A percentile compares a stretch with the other conserved stretches of the same genome.
These are phyloP conservation scores for Leucosporidium yakuticum DNA, from an alignment of 768 basidiomycete genomes.

Conservation along the genomic window DNA sequence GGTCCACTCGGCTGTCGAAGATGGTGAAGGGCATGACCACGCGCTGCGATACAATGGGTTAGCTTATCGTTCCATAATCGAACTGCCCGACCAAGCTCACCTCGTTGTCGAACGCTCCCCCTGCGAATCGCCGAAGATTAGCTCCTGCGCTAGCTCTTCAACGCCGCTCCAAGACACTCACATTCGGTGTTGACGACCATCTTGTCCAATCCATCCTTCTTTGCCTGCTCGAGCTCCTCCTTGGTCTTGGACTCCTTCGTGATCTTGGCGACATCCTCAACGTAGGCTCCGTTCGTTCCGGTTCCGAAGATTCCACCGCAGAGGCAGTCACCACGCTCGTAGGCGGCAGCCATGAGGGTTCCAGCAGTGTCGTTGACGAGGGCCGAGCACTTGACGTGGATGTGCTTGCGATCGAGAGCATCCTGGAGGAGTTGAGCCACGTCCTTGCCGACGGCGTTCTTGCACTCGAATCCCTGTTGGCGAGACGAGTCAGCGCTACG, in stretches of 20 bases:
- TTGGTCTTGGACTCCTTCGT: constrained; percentile 58
- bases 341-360: constrained; percentile 83
- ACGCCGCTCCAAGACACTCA: background rate
- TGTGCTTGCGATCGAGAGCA: constrained; percentile 82
- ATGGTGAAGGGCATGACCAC: constrained; percentile 76
- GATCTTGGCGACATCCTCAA: constrained; percentile 79
- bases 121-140: background rate
- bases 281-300: constrained; percentile 95
- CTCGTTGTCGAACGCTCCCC: constrained; percentile 91
- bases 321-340: constrained; percentile 83
- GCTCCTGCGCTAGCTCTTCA: background rate
- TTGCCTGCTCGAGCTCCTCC: constrained; percentile 49
- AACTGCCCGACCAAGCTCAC: constrained; percentile 49
- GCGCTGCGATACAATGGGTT: constrained; percentile 51
- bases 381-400: constrained; percentile 84
- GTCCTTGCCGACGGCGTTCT: constrained; percentile 81
- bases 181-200: constrained; percentile 99
- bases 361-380: constrained; percentile 97
- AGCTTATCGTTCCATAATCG: background rate
- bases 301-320: constrained; percentile 90
- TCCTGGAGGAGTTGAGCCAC: constrained; percentile 84
- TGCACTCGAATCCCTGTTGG: constrained; percentile 85
- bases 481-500: too few species aligned
- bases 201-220: constrained; percentile 44
- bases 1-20: constrained; percentile 86